A percentile compares a stretch with the other conserved stretches of the same genome.
phyloP scores from a whole-genome alignment of 1,139 yeast genomes.

The Geotrichum restrictum region DNA sequence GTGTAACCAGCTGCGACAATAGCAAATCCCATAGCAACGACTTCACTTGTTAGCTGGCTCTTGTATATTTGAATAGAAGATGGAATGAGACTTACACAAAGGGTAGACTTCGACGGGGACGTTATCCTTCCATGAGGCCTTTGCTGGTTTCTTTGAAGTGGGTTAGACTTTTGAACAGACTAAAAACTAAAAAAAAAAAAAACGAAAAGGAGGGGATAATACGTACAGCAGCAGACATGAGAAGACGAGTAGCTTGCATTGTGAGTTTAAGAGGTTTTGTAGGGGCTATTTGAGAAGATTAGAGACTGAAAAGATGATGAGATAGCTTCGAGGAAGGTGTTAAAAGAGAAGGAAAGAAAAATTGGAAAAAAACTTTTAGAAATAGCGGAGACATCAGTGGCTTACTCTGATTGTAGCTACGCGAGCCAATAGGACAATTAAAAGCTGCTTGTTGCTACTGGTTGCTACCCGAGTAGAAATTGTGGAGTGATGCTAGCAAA shows the following conservation, averaged over 20 bases:
- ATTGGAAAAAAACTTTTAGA: neutral
- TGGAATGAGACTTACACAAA: constrained; percentile 29
- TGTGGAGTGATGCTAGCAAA: neutral
- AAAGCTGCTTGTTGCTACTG: too few species aligned
- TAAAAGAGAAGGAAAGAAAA: neutral
- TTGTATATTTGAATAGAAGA: too few species aligned
- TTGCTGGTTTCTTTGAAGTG: constrained; percentile 12
- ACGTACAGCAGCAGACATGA: constrained; percentile 20
- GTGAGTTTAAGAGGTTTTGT: neutral
- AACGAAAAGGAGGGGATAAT: neutral
- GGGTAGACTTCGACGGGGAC: constrained; percentile 36
- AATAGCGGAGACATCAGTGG: too few species aligned
- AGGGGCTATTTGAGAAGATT: too few species aligned
- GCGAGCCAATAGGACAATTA: too few species aligned
- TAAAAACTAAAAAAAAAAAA: too few species aligned
- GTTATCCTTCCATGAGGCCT: constrained; percentile 16
- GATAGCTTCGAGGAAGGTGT: too few species aligned
- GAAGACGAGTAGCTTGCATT: constrained; percentile 18
- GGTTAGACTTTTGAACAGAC: neutral
- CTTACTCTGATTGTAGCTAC: neutral
- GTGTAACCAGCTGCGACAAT: constrained; percentile 31
- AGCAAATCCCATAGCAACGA: constrained; percentile 36
- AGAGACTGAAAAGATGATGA: neutral
- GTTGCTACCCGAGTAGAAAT: neutral
- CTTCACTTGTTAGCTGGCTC: constrained; percentile 17